Evolutionary conservation across 768 basidiomycete genomes (phyloP).

Genomic region (Mycena epipterygia): DNA sequence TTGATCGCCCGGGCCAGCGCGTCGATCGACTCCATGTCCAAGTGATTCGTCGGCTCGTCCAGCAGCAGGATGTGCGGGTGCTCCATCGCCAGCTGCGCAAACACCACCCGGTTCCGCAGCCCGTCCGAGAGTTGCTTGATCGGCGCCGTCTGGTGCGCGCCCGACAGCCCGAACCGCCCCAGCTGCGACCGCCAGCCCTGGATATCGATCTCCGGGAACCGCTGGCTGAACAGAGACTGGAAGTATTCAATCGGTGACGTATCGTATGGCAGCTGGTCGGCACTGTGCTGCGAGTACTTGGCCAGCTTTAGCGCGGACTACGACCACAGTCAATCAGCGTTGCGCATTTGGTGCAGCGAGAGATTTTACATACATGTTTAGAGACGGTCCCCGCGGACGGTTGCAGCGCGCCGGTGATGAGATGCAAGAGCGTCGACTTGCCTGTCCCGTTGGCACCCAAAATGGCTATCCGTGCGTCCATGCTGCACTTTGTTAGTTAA

Average conservation of each 20-base stretch:
- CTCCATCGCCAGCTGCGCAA: constrained; percentile 97
- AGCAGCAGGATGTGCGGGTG: constrained; percentile 95
- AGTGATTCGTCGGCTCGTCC: constrained; percentile 96
- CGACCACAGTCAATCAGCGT: constrained; percentile 4
- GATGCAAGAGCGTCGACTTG: constrained; percentile 92
- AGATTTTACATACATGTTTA: constrained; percentile 66
- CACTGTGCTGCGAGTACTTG: constrained; percentile 99
- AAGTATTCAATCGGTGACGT: constrained; percentile 94
- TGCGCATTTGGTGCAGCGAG: neutral
- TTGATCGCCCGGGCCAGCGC: constrained; percentile 96
- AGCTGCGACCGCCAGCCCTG: constrained; percentile 96
- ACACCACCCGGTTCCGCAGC: constrained; percentile 96
- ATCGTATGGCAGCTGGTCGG: constrained; percentile 98
- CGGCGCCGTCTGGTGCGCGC: constrained; percentile 92
- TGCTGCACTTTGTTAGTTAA: constrained; percentile 61
- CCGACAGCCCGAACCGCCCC: constrained; percentile 95
- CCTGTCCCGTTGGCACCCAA: constrained; percentile 97
- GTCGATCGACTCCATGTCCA: constrained; percentile 99
- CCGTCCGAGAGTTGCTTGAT: constrained; percentile 97
- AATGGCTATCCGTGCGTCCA: constrained; percentile 96
- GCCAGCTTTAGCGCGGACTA: constrained; percentile 87
- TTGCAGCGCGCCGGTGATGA: constrained; percentile 87
- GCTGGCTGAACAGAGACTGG: constrained; percentile 80
- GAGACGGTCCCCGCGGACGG: constrained; percentile 90
- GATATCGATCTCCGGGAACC: constrained; percentile 94